phyloP scores from a whole-genome alignment of 768 basidiomycete genomes.

The Termitomyces bulborhizus region DNA sequence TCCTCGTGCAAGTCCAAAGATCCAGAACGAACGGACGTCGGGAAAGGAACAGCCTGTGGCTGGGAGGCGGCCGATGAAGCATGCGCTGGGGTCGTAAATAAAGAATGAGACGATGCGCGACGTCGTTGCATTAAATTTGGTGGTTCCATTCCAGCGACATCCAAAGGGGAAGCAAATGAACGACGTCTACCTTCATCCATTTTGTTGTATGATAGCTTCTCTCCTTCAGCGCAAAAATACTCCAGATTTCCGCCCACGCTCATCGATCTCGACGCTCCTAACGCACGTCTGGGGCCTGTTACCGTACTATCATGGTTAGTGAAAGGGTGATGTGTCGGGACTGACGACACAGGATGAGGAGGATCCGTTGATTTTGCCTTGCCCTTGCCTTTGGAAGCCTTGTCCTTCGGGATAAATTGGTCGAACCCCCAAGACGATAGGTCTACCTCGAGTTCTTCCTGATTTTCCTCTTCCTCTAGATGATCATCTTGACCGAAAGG shows the following conservation, averaged over 20 bases:
- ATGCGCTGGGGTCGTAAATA: conserved; percentile 30
- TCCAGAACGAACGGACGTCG: conserved; percentile 44
- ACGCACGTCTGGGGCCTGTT: conserved; percentile 27
- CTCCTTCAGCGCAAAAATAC: conserved; percentile 25
- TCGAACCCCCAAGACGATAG: conserved; percentile 82
- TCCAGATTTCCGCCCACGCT: conserved; percentile 61
- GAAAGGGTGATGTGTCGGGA: conserved; percentile 36
- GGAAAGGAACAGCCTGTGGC: conserved; percentile 54
- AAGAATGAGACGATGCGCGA: conserved; percentile 43
- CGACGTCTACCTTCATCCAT: conserved; percentile 38
- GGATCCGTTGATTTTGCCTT: conserved; percentile 31
- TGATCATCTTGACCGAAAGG: conserved; percentile 67
- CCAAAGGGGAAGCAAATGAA: conserved; percentile 53
- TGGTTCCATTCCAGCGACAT: conserved; percentile 41
- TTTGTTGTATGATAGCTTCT: conserved; percentile 20
- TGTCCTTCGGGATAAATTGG: conserved; percentile 67
- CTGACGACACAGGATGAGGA: conserved; percentile 33
- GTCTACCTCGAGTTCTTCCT: conserved; percentile 65
- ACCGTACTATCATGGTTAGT: conserved; percentile 32
- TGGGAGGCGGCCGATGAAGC: conserved; percentile 20
- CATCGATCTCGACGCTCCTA: conserved; percentile 50
- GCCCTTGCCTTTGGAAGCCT: conserved; percentile 35
- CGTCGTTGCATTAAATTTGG: conserved; percentile 39
- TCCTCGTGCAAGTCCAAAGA: conserved; percentile 27
- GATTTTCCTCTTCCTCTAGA: conserved; percentile 40